phyloP scores from a whole-genome alignment of 129 eudicot genomes.

The Lonicera japonica region DNA sequence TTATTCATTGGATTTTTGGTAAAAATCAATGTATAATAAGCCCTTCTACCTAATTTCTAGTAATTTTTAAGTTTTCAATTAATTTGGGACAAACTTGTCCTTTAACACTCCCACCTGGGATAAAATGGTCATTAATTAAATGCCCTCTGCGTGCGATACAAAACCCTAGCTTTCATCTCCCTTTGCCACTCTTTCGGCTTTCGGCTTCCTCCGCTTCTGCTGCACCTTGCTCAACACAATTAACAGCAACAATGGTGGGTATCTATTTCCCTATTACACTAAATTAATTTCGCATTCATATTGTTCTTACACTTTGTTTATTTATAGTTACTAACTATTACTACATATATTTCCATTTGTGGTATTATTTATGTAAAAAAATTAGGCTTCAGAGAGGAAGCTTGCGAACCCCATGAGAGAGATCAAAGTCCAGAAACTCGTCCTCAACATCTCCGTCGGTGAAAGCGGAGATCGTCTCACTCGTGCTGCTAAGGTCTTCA shows the following conservation, averaged over 20 bases:
- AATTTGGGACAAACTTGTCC: neutral
- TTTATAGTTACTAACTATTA: neutral
- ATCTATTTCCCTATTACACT: neutral
- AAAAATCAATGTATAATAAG: too few species aligned
- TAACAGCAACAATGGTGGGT: slow-evolving; percentile 3
- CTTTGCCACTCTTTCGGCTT: neutral
- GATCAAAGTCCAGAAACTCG: slow-evolving; percentile 48
- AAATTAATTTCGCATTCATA: neutral
- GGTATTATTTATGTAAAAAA: neutral
- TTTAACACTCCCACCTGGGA: neutral
- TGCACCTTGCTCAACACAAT: neutral
- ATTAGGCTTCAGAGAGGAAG: slow-evolving; percentile 42
- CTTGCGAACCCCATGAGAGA: slow-evolving; percentile 43
- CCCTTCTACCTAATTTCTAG: too few species aligned
- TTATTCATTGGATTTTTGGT: too few species aligned
- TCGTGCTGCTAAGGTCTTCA: slow-evolving; percentile 44
- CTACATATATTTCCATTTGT: neutral
- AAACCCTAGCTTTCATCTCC: neutral
- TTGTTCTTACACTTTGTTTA: neutral
- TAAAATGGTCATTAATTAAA: neutral
- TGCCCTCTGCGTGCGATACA: neutral
- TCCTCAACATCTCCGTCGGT: slow-evolving; percentile 46
- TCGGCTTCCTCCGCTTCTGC: neutral
- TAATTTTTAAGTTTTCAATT: too few species aligned
- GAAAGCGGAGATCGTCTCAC: slow-evolving; percentile 56